Conservation (phyloP, 208 protist species). For the Trypanosoma boissoni region DNA sequence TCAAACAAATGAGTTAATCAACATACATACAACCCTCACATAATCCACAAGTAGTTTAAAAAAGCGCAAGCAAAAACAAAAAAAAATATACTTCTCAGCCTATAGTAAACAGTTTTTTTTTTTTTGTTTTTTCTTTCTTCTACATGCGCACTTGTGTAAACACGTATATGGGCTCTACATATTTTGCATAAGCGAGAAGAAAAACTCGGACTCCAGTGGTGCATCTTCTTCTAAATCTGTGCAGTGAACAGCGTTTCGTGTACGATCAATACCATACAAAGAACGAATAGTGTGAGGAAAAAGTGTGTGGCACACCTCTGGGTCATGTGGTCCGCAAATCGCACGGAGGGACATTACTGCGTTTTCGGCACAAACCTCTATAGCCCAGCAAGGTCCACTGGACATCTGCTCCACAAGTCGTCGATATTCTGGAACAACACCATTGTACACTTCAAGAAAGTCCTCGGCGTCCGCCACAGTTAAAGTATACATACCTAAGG, state of each 20-base stretch:
- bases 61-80: neutral
- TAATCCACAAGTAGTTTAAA: neutral
- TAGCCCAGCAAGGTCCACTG: constrained; percentile 82
- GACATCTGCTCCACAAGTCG: constrained; percentile 91
- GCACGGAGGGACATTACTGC: constrained; percentile 72
- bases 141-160: neutral
- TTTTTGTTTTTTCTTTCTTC: constrained; percentile 15
- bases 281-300: constrained; percentile 93
- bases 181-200: constrained; percentile 89
- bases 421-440: constrained; percentile 93
- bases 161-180: neutral
- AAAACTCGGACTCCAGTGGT: constrained; percentile 93
- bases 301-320: constrained; percentile 86
- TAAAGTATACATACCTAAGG: constrained; percentile 89
- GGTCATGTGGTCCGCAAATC: constrained; percentile 90
- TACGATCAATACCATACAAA: constrained; percentile 85
- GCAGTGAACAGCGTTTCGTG: constrained; percentile 93
- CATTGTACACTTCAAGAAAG: constrained; percentile 97
- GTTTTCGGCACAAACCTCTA: constrained; percentile 90
- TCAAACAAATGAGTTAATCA: too few relatives aligned
- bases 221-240: constrained; percentile 97
- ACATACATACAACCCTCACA: too few relatives aligned
- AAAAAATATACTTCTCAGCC: too few relatives aligned
- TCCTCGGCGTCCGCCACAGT: constrained; percentile 89
- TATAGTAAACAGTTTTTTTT: constrained; percentile 6